Evolutionary conservation across 441 rosid species (phyloP).

Genomic region (Populus trichocarpa): DNA sequence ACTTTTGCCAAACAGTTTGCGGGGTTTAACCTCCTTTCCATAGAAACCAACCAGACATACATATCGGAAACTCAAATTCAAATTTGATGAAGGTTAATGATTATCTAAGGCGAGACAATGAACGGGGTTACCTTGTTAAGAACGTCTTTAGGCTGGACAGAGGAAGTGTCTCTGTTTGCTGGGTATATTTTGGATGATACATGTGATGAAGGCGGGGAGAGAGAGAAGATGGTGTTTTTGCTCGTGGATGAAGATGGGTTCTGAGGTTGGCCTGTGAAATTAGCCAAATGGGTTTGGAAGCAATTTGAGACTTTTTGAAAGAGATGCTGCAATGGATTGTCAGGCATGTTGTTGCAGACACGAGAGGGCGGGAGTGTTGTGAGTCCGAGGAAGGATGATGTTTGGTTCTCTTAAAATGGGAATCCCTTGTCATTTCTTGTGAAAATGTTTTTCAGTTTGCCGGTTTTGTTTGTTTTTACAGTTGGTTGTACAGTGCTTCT

Average conservation of each 20-base stretch:
- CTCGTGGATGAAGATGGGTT: conserved; percentile 11
- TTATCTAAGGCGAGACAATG: neutral
- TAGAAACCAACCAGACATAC: neutral
- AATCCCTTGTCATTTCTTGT: too few relatives aligned
- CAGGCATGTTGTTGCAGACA: conserved; percentile 33
- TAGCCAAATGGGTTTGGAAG: conserved; percentile 58
- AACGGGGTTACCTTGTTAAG: conserved; percentile 42
- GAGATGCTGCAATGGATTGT: conserved; percentile 50
- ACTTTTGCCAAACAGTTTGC: conserved; percentile 53
- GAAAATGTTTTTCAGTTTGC: too few relatives aligned
- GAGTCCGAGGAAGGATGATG: neutral
- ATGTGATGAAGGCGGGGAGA: conserved; percentile 24
- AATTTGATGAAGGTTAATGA: neutral
- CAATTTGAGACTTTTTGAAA: conserved; percentile 45
- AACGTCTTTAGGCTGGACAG: conserved; percentile 12
- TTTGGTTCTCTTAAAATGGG: neutral
- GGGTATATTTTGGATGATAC: conserved; percentile 22
- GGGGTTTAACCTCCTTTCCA: neutral
- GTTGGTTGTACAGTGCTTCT: too few relatives aligned
- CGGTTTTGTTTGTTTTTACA: too few relatives aligned
- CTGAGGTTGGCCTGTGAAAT: conserved; percentile 28
- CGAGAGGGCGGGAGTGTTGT: neutral
- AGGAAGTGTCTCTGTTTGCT: conserved; percentile 19
- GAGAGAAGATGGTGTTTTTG: conserved; percentile 32
- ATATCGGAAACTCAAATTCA: neutral